Conservation (phyloP, 2,329 filamentous ascomycete genomes). For the Didymella exigua region DNA sequence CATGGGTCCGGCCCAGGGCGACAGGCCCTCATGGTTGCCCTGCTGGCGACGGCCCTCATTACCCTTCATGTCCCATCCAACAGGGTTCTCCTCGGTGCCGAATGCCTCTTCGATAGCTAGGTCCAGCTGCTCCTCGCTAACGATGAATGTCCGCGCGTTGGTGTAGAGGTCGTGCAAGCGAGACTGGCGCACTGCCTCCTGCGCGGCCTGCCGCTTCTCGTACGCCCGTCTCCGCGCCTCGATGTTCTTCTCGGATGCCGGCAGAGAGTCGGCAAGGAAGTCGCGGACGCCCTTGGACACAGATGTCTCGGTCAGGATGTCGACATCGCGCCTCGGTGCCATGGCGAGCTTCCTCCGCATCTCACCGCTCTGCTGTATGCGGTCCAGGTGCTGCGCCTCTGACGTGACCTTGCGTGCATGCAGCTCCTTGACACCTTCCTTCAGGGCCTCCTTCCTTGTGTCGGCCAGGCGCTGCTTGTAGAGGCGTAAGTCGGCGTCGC, state of each 20-base stretch:
- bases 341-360: conserved; percentile 59
- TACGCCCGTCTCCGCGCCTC: conserved; percentile 41
- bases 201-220: conserved; percentile 53
- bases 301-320: conserved; percentile 40
- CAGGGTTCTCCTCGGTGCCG: conserved; percentile 59
- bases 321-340: conserved; percentile 72
- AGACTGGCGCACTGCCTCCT: conserved; percentile 67
- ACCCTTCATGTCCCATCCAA: conserved; percentile 47
- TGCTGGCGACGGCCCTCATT: conserved; percentile 22
- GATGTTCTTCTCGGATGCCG: conserved; percentile 36
- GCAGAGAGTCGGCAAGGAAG: conserved; percentile 41
- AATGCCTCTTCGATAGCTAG: conserved; percentile 78
- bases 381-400: conserved; percentile 28
- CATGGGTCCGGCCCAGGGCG: conserved; percentile 39
- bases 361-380: conserved; percentile 46
- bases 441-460: conserved; percentile 72
- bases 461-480: conserved; percentile 79
- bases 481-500: conserved; percentile 56
- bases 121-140: conserved; percentile 77
- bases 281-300: conserved; percentile 40
- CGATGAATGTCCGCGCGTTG: conserved; percentile 85
- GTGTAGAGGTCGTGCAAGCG: conserved; percentile 87
- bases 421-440: conserved; percentile 72
- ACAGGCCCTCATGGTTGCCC: conserved; percentile 33
- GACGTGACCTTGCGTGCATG: conserved; percentile 53